A percentile compares a stretch with the other conserved stretches of the same genome.
These are phyloP conservation scores for Albugo candida DNA, from an alignment of 352 stramenopile genomes.

Conservation along the genomic window DNA sequence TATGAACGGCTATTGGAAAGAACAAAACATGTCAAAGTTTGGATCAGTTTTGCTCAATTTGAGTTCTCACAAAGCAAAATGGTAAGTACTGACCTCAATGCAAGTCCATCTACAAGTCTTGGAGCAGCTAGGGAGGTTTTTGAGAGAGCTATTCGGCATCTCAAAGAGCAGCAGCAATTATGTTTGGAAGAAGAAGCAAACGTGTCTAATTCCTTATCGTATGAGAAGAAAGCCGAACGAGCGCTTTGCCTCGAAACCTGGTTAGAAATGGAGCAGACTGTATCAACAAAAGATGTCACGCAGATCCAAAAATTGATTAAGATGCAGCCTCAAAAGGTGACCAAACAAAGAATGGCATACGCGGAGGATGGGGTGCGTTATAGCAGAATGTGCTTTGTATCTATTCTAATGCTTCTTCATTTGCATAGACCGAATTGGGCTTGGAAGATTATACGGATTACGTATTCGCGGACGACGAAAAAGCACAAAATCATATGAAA, in stretches of 20 bases:
- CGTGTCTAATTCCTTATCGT: background rate
- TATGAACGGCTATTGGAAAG: conserved; percentile 94
- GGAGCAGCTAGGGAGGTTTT: conserved; percentile 78
- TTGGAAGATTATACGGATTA: conserved; percentile 99
- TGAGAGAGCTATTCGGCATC: conserved; percentile 76
- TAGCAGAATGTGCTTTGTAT: background rate
- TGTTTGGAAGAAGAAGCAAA: conserved; percentile 1
- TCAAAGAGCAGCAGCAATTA: conserved; percentile 57
- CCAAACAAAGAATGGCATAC: conserved; percentile 90
- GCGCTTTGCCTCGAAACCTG: conserved; percentile 95
- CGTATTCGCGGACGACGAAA: conserved; percentile 96
- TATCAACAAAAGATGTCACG: conserved; percentile 19
- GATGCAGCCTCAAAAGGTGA: conserved; percentile 90
- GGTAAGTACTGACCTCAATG: conserved; percentile 1
- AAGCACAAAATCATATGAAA: conserved; percentile 89
- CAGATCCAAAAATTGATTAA: conserved; percentile 79
- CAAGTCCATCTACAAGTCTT: background rate
- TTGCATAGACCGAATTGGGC: conserved; percentile 60
- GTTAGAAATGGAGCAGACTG: conserved; percentile 82
- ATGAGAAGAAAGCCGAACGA: conserved; percentile 84
- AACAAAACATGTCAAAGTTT: conserved; percentile 96
- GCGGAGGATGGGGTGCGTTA: conserved; percentile 73
- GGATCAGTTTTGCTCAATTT: conserved; percentile 83
- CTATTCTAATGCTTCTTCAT: conserved; percentile 4
- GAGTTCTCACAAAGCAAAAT: conserved; percentile 37